These are phyloP conservation scores for Protoeuglena noctilucae DNA, from an alignment of 139 green algal species.

Conservation along the genomic window DNA sequence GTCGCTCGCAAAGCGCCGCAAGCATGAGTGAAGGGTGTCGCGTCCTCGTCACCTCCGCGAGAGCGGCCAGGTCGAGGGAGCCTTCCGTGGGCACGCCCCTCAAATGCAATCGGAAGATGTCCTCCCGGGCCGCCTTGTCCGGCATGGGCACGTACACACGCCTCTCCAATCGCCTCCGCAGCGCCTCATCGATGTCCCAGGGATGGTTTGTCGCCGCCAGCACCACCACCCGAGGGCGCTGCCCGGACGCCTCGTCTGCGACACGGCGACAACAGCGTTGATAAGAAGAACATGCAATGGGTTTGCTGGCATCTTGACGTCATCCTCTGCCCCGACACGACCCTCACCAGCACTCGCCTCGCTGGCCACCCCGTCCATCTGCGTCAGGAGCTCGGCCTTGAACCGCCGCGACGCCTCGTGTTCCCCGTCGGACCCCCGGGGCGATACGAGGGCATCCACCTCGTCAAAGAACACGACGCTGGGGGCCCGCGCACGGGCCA, in stretches of 20 bases:
- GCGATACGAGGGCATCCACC: conserved; percentile 12
- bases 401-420: conserved; percentile 15
- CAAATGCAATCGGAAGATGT: conserved; percentile 6
- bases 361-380: conserved; percentile 19
- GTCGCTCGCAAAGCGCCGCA: no score
- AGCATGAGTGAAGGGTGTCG: no score
- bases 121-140: conserved; percentile 1
- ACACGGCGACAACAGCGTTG: background rate
- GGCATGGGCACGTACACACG: conserved; percentile 15
- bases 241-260: background rate
- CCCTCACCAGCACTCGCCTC: background rate
- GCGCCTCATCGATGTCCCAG: conserved; percentile 16
- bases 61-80: conserved; percentile 15
- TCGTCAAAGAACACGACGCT: conserved; percentile 21
- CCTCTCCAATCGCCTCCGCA: conserved; percentile 15
- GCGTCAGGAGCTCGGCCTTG: conserved; percentile 18
- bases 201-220: conserved; percentile 16
- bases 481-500: conserved; percentile 3
- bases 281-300: background rate
- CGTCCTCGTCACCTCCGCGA: conserved; percentile 14
- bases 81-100: conserved; percentile 3
- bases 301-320: background rate
- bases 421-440: conserved; percentile 13
- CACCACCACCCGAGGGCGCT: conserved; percentile 14
- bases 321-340: no score